Base-by-base conservation (phyloP, 495 filamentous ascomycete genomes). In the Lasiosphaeria hispida region DNA sequence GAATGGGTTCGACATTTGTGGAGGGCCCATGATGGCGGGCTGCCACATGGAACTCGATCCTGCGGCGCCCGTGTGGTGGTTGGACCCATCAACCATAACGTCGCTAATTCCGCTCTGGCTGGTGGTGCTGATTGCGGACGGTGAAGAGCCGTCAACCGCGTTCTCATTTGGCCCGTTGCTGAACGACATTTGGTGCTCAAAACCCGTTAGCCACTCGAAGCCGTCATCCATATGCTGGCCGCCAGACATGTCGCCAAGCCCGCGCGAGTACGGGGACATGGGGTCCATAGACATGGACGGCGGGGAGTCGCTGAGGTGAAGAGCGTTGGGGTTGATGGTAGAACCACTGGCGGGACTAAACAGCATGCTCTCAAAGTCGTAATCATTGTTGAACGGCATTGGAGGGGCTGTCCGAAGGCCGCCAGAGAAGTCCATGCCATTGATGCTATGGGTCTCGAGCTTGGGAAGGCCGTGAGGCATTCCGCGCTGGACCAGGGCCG, bases 281-380 rank as follows among this genome's bases (percentile, higher is more conserved):
- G 87, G 80, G 57, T 92, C 89, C 44, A 91, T 72, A 13, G 82
- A 79, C 77, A 87, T 86, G 39, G 80, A 81, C 49, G 85, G 86
- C 18, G 90, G 91, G 11, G 90, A 91, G 67, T 91, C 89, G 66
- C 81, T 90, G 69, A 94, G 94, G 71, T 97, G 93, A 49, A 99
- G 83, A 64, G 96, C 92, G 60, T 92, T 92, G 14, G 94, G 94
- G 71, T 99, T 97, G 72, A 99, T 89, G 48, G 94, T 98, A 10
- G 77, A 77, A n/a, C 73, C 70, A 8, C 75, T 68, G 14, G 77
- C 69, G 33, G 81, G 72, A 45, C 81, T 85, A 69, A 92, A 91
- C 48, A 90, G 78, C 54, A 91, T 74, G 34, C 82, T 75, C 61
- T 96, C 87, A 54, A 92, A 83, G 60, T 95, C 88, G 58, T 90